These are phyloP conservation scores for Yamadazyma sp. DNA, from an alignment of 1,139 yeast species.

Conservation along the genomic window DNA sequence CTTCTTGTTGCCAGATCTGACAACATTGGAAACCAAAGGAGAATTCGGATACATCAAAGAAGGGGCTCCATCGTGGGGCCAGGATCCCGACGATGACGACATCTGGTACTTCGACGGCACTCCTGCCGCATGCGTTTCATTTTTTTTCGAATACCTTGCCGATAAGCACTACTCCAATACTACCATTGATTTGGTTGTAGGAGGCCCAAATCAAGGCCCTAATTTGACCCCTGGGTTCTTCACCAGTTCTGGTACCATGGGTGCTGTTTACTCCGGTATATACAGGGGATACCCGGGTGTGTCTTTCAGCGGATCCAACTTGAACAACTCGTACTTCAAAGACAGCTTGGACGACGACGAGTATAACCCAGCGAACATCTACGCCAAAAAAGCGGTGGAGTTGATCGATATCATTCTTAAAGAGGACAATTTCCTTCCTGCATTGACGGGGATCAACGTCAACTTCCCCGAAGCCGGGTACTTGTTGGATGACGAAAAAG, in stretches of 20 bases:
- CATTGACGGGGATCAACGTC: slow-evolving; percentile 47
- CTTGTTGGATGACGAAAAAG: slow-evolving; percentile 23
- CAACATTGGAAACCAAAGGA: slow-evolving; percentile 24
- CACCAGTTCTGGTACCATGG: slow-evolving; percentile 46
- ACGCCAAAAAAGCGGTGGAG: slow-evolving; percentile 37
- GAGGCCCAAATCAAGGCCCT: slow-evolving; percentile 50
- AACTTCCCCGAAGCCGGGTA: slow-evolving; percentile 48
- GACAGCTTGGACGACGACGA: slow-evolving; percentile 33
- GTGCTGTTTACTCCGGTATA: slow-evolving; percentile 41
- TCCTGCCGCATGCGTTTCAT: slow-evolving; percentile 43
- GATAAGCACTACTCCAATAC: slow-evolving; percentile 33
- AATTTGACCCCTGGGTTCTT: slow-evolving; percentile 39
- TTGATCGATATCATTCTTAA: slow-evolving; percentile 38
- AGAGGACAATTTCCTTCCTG: slow-evolving; percentile 35
- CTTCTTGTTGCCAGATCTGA: slow-evolving; percentile 26
- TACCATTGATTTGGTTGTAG: slow-evolving; percentile 40
- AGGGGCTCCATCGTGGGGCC: slow-evolving; percentile 47
- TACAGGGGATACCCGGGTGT: slow-evolving; percentile 42
- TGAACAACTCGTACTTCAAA: slow-evolving; percentile 43
- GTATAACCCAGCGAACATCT: slow-evolving; percentile 39
- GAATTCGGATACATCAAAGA: slow-evolving; percentile 37
- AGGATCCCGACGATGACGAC: slow-evolving; percentile 29
- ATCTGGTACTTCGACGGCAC: slow-evolving; percentile 50
- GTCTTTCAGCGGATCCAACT: slow-evolving; percentile 26
- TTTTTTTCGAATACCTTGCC: slow-evolving; percentile 40